Base-by-base conservation (phyloP, 176 grass and related monocot species). In the Carex pumila region DNA sequence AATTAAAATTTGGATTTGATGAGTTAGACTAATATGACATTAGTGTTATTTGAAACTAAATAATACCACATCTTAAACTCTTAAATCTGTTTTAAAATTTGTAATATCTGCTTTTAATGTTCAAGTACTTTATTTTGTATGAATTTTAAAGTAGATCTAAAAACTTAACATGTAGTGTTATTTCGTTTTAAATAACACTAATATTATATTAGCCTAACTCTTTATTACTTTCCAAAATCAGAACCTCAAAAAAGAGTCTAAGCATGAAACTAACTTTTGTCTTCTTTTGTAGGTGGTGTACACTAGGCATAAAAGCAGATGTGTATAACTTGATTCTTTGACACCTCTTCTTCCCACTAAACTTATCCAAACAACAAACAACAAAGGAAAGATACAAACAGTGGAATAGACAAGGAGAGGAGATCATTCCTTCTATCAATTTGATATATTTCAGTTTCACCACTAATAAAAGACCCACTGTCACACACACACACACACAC, bases 391-490 rank as follows among this genome's bases (percentile, higher is more conserved):
- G 7, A 63, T 25, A 81, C 22, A 81, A 64, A 64, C 1, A 64
- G 61, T 34, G 0, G 10, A 63, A n/a, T 12, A 63, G 64, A 80
- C 58, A 39, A 47, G 5, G 1, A 64, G 13, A 81, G 47, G 56
- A 64, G 12, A 63, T 64, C 79, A 50, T 65, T 81, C 36, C 21
- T 61, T 81, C 79, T 65, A 31, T 81, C 12, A 83, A 83, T 83
- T 50, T 65, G 39, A 66, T 34, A 66, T 34, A 64, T 65, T 80
- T 82, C 80, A 82, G 25, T 65, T 79, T 82, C 80, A 82, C 80
- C 79, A 61, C 59, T 41, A 81, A 61, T 81, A 81, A 81, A 76
- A 75, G 47, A 75, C 71, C 45, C 21, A 75, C 47, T 76, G 37
- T 49, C 6, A 49, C 18, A 5, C 32, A 49, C 41, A 50, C 18